A percentile compares a stretch with the other conserved stretches of the same genome.
phyloP scores from a whole-genome alignment of 345 rosid genomes.

The Eucalyptus tenuipes region DNA sequence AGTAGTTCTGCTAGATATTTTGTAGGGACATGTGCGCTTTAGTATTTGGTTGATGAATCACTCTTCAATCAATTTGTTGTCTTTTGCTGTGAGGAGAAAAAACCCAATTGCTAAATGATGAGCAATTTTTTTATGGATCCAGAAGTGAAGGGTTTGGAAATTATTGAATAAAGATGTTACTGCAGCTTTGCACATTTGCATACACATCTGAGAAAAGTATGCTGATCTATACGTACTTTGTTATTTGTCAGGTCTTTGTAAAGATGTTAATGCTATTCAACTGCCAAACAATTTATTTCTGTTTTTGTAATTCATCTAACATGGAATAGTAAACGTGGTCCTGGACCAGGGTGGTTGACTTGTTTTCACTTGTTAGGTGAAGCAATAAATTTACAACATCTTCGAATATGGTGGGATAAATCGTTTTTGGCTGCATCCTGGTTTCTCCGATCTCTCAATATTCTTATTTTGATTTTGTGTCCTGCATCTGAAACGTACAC shows the following conservation, averaged over 20 bases:
- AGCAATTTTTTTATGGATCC: not conserved
- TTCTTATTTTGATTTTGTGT: not conserved
- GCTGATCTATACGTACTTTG: not conserved
- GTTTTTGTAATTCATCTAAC: not conserved
- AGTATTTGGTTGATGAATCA: not conserved
- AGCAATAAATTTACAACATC: not conserved
- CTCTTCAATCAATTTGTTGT: not conserved
- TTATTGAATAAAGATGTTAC: not conserved
- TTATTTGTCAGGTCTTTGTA: not conserved
- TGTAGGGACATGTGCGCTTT: not conserved
- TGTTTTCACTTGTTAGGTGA: not conserved
- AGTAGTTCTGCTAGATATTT: not conserved
- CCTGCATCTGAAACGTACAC: not conserved
- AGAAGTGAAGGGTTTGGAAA: not conserved
- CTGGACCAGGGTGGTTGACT: not conserved
- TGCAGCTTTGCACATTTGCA: not conserved
- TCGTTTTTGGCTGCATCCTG: not conserved
- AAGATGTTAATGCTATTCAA: not conserved
- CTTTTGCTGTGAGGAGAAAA: not conserved
- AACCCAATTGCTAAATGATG: not conserved
- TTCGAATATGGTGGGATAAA: not conserved
- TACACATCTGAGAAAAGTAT: not conserved
- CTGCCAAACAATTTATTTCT: not conserved
- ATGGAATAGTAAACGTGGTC: not conserved
- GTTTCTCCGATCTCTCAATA: not conserved